These are phyloP conservation scores for Eucalyptus marginata DNA, from an alignment of 345 rosid genomes.

Conservation along the genomic window DNA sequence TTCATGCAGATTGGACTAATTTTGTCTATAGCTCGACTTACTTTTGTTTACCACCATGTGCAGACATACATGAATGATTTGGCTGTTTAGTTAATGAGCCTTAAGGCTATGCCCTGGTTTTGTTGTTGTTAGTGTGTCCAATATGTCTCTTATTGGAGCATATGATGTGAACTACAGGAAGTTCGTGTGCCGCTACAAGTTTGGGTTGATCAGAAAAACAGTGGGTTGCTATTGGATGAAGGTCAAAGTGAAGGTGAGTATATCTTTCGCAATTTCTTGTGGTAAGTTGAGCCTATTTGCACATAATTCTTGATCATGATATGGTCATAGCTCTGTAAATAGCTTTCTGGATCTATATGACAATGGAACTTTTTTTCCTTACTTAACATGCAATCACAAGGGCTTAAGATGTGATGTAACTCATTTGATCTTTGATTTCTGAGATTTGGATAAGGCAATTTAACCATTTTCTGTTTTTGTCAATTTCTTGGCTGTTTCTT, in stretches of 20 bases:
- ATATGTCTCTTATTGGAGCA: background rate
- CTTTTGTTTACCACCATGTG: background rate
- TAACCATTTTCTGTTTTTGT: background rate
- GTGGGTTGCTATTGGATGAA: constrained; percentile 66
- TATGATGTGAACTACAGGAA: constrained; percentile 37
- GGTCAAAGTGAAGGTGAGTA: constrained; percentile 60
- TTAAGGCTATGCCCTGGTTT: background rate
- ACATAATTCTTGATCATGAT: background rate
- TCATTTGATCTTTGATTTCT: background rate
- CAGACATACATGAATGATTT: background rate
- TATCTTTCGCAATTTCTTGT: background rate
- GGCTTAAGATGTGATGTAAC: background rate
- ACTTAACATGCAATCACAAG: background rate
- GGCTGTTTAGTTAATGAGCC: background rate
- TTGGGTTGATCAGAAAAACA: constrained; percentile 74
- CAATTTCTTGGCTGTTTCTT: background rate
- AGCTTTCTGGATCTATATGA: background rate
- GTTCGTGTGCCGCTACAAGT: constrained; percentile 73
- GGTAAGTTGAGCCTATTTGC: background rate
- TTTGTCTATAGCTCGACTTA: background rate
- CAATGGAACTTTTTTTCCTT: background rate
- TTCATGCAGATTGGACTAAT: background rate
- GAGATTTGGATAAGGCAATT: background rate
- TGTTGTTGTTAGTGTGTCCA: background rate
- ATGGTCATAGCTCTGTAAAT: background rate